phyloP scores from a whole-genome alignment of 2,329 filamentous ascomycete genomes.

The Trichoderma harzianum region DNA sequence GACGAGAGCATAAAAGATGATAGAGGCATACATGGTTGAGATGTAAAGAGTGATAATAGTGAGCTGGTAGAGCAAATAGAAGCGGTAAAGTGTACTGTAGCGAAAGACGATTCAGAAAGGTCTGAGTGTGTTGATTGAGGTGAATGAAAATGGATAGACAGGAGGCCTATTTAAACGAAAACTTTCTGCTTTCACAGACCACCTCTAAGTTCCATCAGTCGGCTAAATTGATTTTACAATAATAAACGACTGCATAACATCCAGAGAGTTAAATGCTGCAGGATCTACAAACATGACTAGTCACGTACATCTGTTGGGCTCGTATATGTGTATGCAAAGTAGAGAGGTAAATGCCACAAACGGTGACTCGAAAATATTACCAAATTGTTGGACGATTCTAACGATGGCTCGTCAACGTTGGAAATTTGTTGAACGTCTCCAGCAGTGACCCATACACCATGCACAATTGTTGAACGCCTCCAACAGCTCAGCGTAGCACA shows the following conservation, averaged over 20 bases:
- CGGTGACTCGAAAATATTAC: not conserved
- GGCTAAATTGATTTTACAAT: not conserved
- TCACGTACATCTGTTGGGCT: not conserved
- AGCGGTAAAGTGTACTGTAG: not conserved
- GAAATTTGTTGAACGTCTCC: not conserved
- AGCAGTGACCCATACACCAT: not conserved
- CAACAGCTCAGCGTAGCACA: not conserved
- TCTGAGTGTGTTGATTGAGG: not conserved
- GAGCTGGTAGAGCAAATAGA: not conserved
- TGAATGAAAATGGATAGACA: not conserved
- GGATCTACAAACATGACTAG: not conserved
- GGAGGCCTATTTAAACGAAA: not conserved
- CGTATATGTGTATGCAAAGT: not conserved
- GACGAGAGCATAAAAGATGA: not conserved
- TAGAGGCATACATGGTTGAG: not conserved
- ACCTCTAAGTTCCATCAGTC: not conserved
- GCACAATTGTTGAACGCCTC: not conserved
- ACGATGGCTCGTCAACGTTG: not conserved
- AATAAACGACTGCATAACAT: not conserved
- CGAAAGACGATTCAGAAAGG: not conserved
- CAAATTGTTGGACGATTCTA: not conserved
- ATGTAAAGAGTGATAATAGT: not conserved
- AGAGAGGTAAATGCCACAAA: not conserved
- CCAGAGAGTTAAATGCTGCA: not conserved
- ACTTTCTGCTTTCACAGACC: not conserved